These are phyloP conservation scores for Cymbidium sinense DNA, from an alignment of 106 monocot genomes.

Conservation along the genomic window DNA sequence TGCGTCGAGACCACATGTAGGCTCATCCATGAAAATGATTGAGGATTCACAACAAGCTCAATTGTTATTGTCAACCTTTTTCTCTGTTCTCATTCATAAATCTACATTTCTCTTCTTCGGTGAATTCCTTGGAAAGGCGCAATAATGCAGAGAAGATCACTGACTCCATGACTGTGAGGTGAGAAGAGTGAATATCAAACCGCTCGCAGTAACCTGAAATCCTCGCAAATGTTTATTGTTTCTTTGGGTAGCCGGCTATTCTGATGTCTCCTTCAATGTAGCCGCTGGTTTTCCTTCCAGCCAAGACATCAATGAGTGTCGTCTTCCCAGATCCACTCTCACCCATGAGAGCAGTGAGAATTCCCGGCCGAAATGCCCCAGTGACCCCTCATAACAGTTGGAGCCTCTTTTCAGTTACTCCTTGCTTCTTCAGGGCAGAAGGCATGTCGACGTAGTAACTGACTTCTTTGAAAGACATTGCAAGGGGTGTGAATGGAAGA, in stretches of 20 bases:
- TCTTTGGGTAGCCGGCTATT: too few species aligned
- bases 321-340: slow-evolving; percentile 86
- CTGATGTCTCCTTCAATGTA: too few species aligned
- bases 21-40: slow-evolving; percentile 63
- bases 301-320: slow-evolving; percentile 75
- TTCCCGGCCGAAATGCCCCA: slow-evolving; percentile 64
- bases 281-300: slow-evolving; percentile 69
- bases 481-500: slow-evolving; percentile 81
- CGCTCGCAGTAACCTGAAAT: too few species aligned
- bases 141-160: slow-evolving; percentile 61
- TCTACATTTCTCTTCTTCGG: slow-evolving; percentile 25
- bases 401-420: slow-evolving; percentile 41
- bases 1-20: slow-evolving; percentile 63
- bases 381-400: slow-evolving; percentile 48
- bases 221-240: too few species aligned
- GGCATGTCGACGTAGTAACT: slow-evolving; percentile 95
- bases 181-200: too few species aligned
- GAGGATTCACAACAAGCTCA: slow-evolving; percentile 59
- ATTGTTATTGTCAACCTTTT: slow-evolving; percentile 64
- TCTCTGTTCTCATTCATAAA: too few species aligned
- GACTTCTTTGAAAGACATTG: slow-evolving; percentile 91
- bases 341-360: too few species aligned
- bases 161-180: too few species aligned
- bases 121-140: slow-evolving; percentile 47
- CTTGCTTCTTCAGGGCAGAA: slow-evolving; percentile 60